phyloP scores from a whole-genome alignment of 1,139 yeast genomes.

The Meyerozyma athensensis region DNA sequence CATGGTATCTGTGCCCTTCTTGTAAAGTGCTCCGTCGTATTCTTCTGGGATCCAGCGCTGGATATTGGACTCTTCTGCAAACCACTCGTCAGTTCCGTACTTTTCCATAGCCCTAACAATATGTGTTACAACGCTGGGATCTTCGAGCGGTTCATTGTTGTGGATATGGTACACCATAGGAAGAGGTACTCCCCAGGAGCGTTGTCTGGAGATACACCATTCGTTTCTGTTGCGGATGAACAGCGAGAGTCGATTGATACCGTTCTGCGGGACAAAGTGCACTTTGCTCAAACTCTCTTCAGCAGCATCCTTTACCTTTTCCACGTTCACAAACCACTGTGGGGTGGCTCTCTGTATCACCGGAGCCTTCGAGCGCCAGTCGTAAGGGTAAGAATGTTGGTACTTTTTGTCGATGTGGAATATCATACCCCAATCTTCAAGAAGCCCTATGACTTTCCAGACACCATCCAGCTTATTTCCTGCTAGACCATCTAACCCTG shows the following conservation, averaged over 20 bases:
- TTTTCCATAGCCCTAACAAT: constrained; percentile 50
- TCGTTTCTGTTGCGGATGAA: constrained; percentile 78
- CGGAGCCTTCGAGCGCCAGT: constrained; percentile 95
- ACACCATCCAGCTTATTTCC: constrained; percentile 60
- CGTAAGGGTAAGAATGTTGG: constrained; percentile 88
- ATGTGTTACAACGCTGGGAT: constrained; percentile 45
- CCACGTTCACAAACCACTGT: constrained; percentile 93
- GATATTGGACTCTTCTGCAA: constrained; percentile 47
- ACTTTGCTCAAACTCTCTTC: constrained; percentile 57
- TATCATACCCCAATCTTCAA: constrained; percentile 44
- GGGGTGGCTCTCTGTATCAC: constrained; percentile 94
- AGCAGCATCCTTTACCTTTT: constrained; percentile 62
- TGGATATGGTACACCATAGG: constrained; percentile 71
- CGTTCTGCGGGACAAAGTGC: constrained; percentile 67
- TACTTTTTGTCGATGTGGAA: constrained; percentile 46
- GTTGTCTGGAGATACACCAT: constrained; percentile 97
- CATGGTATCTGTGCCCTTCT: constrained; percentile 84
- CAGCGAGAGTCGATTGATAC: constrained; percentile 63
- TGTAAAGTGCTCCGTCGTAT: constrained; percentile 36
- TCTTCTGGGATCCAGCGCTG: constrained; percentile 68
- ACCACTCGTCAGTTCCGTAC: constrained; percentile 80
- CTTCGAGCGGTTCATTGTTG: constrained; percentile 56
- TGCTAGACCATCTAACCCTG: constrained; percentile 46
- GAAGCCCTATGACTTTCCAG: constrained; percentile 29
- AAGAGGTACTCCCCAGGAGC: constrained; percentile 98